Conservation (phyloP, 2,329 filamentous ascomycete species). For the Curvularia spicifera region DNA sequence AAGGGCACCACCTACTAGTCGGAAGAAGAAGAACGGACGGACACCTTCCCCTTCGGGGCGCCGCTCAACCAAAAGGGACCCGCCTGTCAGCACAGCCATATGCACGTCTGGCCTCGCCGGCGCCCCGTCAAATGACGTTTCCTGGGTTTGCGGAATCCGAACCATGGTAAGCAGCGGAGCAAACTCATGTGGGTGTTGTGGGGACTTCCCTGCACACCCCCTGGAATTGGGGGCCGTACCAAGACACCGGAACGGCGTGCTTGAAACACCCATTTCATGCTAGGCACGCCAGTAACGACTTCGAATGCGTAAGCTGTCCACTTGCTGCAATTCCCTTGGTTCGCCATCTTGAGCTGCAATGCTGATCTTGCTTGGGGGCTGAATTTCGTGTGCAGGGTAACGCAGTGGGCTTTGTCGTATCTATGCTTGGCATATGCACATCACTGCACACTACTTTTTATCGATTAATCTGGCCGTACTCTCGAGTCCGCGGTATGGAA, state of each 20-base stretch:
- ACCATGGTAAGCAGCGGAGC: slow-evolving; percentile 2
- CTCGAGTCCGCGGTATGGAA: not conserved
- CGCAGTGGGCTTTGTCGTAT: not conserved
- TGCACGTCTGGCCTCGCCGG: slow-evolving; percentile 5
- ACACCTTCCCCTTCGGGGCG: not conserved
- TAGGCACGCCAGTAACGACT: slow-evolving; percentile 7
- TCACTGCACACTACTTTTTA: not conserved
- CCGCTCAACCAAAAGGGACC: not conserved
- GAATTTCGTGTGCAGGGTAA: not conserved
- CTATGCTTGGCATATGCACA: not conserved
- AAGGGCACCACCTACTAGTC: not conserved
- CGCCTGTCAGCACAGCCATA: not conserved
- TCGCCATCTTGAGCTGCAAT: not conserved
- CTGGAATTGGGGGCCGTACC: slow-evolving; percentile 9
- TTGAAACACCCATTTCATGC: slow-evolving; percentile 14
- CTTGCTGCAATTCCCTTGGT: not conserved
- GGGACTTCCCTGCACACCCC: slow-evolving; percentile 1
- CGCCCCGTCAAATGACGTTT: slow-evolving; percentile 10
- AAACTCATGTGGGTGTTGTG: not conserved
- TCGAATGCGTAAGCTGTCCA: not conserved
- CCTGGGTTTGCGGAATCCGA: not conserved
- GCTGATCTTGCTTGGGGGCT: not conserved
- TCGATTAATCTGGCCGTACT: not conserved
- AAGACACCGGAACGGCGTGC: slow-evolving; percentile 3
- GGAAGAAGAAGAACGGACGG: not conserved